phyloP scores from a whole-genome alignment of 164 flowering plant species.

The Nymphaea colorata region DNA sequence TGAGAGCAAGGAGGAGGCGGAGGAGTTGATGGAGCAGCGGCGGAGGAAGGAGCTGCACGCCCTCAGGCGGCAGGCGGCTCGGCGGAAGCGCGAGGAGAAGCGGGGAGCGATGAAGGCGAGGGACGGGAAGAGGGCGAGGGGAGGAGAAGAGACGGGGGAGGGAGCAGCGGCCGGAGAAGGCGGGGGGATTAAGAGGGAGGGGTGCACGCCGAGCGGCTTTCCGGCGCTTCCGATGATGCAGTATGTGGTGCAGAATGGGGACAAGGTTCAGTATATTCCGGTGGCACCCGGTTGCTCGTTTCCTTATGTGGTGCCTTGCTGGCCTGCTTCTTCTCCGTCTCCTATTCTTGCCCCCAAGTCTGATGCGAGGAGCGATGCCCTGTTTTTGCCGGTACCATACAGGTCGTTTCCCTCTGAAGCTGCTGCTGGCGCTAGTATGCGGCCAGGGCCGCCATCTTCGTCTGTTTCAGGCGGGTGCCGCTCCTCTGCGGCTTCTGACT shows the following conservation, averaged over 20 bases:
- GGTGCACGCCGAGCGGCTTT: not conserved
- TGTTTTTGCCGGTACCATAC: conserved; percentile 8
- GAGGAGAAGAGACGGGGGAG: not conserved
- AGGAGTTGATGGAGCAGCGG: conserved; percentile 9
- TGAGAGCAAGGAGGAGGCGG: not conserved
- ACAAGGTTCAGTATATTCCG: conserved; percentile 6
- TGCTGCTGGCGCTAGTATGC: not conserved
- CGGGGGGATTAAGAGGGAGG: not conserved
- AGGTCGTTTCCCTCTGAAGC: not conserved
- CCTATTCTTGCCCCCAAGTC: not conserved
- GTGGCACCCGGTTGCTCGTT: conserved; percentile 8
- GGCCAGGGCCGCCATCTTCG: not conserved
- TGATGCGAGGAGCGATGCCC: not conserved
- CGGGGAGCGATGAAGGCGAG: conserved; percentile 1
- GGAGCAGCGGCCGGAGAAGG: conserved; percentile 4
- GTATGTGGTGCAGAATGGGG: not conserved
- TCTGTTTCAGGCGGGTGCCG: conserved; percentile 1
- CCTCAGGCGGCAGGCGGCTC: conserved; percentile 34
- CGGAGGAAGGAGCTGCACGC: conserved; percentile 34
- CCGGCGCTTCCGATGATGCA: conserved; percentile 5
- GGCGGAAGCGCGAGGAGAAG: conserved; percentile 34
- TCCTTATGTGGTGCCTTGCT: conserved; percentile 18
- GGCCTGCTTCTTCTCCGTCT: conserved; percentile 5
- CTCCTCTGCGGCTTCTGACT: conserved; percentile 12
- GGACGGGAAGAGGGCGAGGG: not conserved